A percentile compares a stretch with the other conserved stretches of the same genome.
Evolutionary conservation across 192 early-diverging fungal species (phyloP).

Genomic region (Podila epicladia): DNA sequence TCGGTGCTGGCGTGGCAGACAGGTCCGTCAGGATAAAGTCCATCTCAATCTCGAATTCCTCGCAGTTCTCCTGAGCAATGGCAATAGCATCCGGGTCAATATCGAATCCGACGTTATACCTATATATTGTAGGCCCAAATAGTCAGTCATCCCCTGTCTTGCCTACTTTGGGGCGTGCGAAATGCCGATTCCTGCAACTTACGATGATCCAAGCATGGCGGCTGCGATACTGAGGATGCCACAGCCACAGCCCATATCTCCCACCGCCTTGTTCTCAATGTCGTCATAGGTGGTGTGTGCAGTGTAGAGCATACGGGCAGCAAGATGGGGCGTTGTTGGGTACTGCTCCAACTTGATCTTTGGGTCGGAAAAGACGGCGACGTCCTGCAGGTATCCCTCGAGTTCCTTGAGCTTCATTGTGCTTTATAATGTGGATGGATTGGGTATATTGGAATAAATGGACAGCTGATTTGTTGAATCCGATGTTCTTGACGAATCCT

Average conservation of each 20-base stretch:
- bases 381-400: slow-evolving; percentile 71
- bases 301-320: slow-evolving; percentile 79
- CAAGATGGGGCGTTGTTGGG: slow-evolving; percentile 79
- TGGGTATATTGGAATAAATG: not conserved
- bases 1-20: slow-evolving; percentile 25
- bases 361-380: slow-evolving; percentile 69
- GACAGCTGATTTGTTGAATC: not conserved
- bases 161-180: too few species aligned
- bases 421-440: not conserved
- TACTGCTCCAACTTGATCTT: slow-evolving; percentile 86
- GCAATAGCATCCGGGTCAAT: slow-evolving; percentile 78
- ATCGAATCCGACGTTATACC: slow-evolving; percentile 70
- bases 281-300: slow-evolving; percentile 77
- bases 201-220: slow-evolving; percentile 24
- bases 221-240: slow-evolving; percentile 69
- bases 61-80: slow-evolving; percentile 75
- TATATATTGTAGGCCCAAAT: not conserved
- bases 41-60: slow-evolving; percentile 66
- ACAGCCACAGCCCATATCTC: slow-evolving; percentile 83
- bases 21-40: slow-evolving; percentile 73
- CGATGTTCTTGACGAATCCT: too few species aligned
- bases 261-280: slow-evolving; percentile 74
- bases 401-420: slow-evolving; percentile 80
- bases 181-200: not conserved
- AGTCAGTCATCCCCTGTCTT: too few species aligned